Conservation (phyloP, 192 early-diverging fungal genomes). For the Backusella tarrabulga region DNA sequence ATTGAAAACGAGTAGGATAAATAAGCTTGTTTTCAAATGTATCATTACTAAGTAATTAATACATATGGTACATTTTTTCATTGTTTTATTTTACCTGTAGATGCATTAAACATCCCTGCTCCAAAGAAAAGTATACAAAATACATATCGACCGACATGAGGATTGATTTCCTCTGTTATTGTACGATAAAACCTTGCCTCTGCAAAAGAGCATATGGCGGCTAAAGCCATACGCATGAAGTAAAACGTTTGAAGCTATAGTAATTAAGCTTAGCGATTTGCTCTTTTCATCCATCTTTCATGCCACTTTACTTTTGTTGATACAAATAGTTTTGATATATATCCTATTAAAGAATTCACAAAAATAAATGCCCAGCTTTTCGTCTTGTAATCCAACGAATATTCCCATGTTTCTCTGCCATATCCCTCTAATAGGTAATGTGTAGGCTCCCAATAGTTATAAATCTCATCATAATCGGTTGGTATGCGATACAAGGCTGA, state of each 20-base stretch:
- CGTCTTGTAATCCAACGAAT: conserved; percentile 83
- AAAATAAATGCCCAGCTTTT: conserved; percentile 84
- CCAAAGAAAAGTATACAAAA: conserved; percentile 59
- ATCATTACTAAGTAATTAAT: background rate
- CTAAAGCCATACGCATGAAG: conserved; percentile 57
- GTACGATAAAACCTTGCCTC: conserved; percentile 70
- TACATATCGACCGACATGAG: conserved; percentile 63
- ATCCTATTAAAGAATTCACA: conserved; percentile 53
- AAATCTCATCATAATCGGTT: conserved; percentile 83
- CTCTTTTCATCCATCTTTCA: background rate
- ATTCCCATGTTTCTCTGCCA: conserved; percentile 97
- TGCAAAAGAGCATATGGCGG: conserved; percentile 46
- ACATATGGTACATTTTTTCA: background rate
- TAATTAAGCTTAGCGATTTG: background rate
- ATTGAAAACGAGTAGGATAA: conserved; percentile 93
- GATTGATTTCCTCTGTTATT: conserved; percentile 57
- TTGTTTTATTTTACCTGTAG: conserved; percentile 51
- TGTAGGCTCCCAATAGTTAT: conserved; percentile 97
- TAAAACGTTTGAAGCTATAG: conserved; percentile 69
- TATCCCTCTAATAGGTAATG: conserved; percentile 82
- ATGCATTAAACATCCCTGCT: conserved; percentile 86
- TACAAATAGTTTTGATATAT: conserved; percentile 43
- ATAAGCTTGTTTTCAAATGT: conserved; percentile 47
- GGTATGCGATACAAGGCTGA: conserved; percentile 58
- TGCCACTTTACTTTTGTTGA: conserved; percentile 35